Evolutionary conservation across 805 yeast genomes (phyloP).

Genomic region (Yarrowia osloensis): DNA sequence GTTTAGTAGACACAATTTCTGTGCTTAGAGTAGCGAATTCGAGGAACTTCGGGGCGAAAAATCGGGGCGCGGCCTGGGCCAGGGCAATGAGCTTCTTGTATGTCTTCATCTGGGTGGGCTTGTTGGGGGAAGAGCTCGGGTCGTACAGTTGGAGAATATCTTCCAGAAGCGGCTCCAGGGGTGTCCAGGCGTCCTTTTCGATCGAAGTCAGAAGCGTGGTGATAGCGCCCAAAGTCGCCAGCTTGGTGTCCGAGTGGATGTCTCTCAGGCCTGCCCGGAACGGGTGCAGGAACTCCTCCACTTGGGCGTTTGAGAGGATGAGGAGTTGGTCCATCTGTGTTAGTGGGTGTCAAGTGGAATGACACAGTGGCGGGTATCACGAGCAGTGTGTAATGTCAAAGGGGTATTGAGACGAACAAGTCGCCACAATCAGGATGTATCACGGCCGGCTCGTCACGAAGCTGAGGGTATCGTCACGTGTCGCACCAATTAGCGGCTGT

Average conservation of each 20-base stretch:
- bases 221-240: conserved; percentile 4
- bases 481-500: too few relatives aligned
- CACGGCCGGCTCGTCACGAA: too few relatives aligned
- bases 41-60: conserved; percentile 11
- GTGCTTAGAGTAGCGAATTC: conserved; percentile 15
- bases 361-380: not conserved
- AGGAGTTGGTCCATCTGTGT: conserved; percentile 29
- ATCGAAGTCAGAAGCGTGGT: conserved; percentile 3
- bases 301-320: conserved; percentile 20
- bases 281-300: conserved; percentile 23
- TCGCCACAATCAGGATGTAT: too few relatives aligned
- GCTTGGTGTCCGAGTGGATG: conserved; percentile 9
- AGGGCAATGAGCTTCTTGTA: conserved; percentile 22
- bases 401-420: too few relatives aligned
- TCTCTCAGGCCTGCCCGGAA: conserved; percentile 21
- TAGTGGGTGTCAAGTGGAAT: not conserved
- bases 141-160: conserved; percentile 8
- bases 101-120: conserved; percentile 3
- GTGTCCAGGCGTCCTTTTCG: conserved; percentile 8
- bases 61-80: conserved; percentile 6
- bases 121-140: conserved; percentile 20
- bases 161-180: conserved; percentile 15
- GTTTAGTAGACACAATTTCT: conserved; percentile 16
- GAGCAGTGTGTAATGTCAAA: not conserved
- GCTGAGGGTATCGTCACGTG: too few relatives aligned